Evolutionary conservation across 2,329 filamentous ascomycete genomes (phyloP).

Genomic region (Zymoseptoria tritici): DNA sequence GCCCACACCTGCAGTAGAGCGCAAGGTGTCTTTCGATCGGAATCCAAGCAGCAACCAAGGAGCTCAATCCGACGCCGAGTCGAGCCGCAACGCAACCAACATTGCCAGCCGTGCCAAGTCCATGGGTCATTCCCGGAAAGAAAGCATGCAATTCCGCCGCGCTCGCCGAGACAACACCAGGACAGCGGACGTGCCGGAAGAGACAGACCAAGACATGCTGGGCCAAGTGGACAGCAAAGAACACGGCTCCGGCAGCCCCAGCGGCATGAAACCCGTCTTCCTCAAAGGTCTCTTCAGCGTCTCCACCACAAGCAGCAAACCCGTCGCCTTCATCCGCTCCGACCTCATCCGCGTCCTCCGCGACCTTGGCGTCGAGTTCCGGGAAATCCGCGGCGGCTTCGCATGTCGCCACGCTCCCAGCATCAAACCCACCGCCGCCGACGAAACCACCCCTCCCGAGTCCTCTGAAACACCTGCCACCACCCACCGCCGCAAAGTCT

Average conservation of each 20-base stretch:
- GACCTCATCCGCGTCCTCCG: slow-evolving; percentile 88
- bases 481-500: slow-evolving; percentile 69
- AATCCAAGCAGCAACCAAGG: slow-evolving; percentile 19
- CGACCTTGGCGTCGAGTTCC: slow-evolving; percentile 82
- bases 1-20: slow-evolving; percentile 7
- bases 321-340: slow-evolving; percentile 72
- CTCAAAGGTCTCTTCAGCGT: slow-evolving; percentile 96
- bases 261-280: slow-evolving; percentile 86
- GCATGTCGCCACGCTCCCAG: slow-evolving; percentile 81
- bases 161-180: slow-evolving; percentile 48
- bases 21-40: slow-evolving; percentile 33
- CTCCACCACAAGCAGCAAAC: slow-evolving; percentile 89
- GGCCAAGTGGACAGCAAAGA: slow-evolving; percentile 46
- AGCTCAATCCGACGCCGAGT: slow-evolving; percentile 45
- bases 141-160: slow-evolving; percentile 85
- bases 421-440: slow-evolving; percentile 55
- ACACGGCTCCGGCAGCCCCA: slow-evolving; percentile 48
- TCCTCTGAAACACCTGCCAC: slow-evolving; percentile 51
- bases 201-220: slow-evolving; percentile 74
- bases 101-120: slow-evolving; percentile 74
- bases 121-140: slow-evolving; percentile 76
- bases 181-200: slow-evolving; percentile 76
- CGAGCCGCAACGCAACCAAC: slow-evolving; percentile 38
- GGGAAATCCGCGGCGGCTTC: slow-evolving; percentile 90
- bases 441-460: slow-evolving; percentile 28